A percentile compares a stretch with the other conserved stretches of the same genome.
These are phyloP conservation scores for Arthrobotrys entomopaga DNA, from an alignment of 2,329 filamentous ascomycete species.

Conservation along the genomic window DNA sequence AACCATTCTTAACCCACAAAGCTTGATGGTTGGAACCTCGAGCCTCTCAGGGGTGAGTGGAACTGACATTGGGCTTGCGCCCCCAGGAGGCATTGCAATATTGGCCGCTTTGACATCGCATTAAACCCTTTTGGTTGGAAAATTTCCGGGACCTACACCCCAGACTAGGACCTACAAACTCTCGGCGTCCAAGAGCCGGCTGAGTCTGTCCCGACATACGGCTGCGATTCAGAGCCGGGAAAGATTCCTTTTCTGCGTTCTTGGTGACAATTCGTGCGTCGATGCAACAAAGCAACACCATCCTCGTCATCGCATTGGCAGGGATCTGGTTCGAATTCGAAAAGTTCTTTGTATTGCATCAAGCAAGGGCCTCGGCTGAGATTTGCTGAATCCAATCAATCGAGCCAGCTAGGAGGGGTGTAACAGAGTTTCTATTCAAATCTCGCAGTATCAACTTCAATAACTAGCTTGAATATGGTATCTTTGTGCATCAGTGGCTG, in stretches of 20 bases:
- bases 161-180: no score
- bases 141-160: slow-evolving; percentile 30
- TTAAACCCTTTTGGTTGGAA: slow-evolving; percentile 34
- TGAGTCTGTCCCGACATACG: background rate
- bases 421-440: no score
- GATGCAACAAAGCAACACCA: slow-evolving; percentile 25
- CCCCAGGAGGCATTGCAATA: background rate
- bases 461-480: no score
- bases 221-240: background rate
- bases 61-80: background rate
- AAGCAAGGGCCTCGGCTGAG: slow-evolving; percentile 1
- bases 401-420: no score
- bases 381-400: background rate
- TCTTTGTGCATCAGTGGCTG: no score
- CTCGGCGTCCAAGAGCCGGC: no score
- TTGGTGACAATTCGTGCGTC: slow-evolving; percentile 19
- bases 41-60: slow-evolving; percentile 32
- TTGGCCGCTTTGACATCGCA: slow-evolving; percentile 14
- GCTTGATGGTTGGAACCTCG: slow-evolving; percentile 5
- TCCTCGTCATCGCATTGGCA: slow-evolving; percentile 8
- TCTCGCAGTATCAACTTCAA: no score
- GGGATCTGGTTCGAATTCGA: slow-evolving; percentile 24
- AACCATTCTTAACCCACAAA: slow-evolving; percentile 19
- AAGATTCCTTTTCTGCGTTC: background rate
- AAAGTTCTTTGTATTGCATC: background rate